Percentiles rank a stretch among this genome's conserved stretches.
Evolutionary conservation across 768 basidiomycete species (phyloP).

Genomic region (Exsudoporus frostii): DNA sequence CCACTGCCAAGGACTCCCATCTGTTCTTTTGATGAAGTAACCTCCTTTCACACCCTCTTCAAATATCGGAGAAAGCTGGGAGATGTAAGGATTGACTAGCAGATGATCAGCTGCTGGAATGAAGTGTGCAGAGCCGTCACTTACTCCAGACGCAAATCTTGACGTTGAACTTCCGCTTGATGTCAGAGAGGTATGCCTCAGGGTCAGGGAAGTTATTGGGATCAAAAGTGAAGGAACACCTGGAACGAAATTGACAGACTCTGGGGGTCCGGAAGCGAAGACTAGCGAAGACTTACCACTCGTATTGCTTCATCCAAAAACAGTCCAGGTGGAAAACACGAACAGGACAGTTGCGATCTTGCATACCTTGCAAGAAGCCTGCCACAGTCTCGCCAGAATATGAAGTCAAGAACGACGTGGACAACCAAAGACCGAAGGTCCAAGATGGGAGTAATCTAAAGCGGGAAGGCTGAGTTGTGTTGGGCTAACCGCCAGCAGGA

Average conservation of each 20-base stretch:
- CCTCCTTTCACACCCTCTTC: slow-evolving; percentile 64
- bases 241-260: slow-evolving; percentile 28
- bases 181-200: slow-evolving; percentile 55
- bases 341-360: slow-evolving; percentile 56
- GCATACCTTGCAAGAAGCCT: slow-evolving; percentile 69
- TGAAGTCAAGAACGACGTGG: slow-evolving; percentile 72
- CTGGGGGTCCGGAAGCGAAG: not conserved
- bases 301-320: slow-evolving; percentile 74
- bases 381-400: slow-evolving; percentile 69
- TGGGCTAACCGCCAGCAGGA: not conserved
- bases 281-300: slow-evolving; percentile 44
- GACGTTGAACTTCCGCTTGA: slow-evolving; percentile 60
- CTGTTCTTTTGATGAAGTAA: slow-evolving; percentile 65
- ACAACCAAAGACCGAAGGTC: slow-evolving; percentile 78
- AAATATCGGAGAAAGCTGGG: slow-evolving; percentile 67
- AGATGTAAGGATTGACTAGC: slow-evolving; percentile 71
- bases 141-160: slow-evolving; percentile 73
- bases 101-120: slow-evolving; percentile 1
- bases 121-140: slow-evolving; percentile 9
- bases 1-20: slow-evolving; percentile 70
- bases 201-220: slow-evolving; percentile 76
- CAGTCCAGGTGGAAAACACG: slow-evolving; percentile 77
- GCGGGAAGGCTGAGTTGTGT: not conserved
- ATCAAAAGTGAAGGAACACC: slow-evolving; percentile 76
- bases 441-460: slow-evolving; percentile 62